A percentile compares a stretch with the other conserved stretches of the same genome.
phyloP scores from a whole-genome alignment of 208 protist genomes.

The Naegleria fowleri region DNA sequence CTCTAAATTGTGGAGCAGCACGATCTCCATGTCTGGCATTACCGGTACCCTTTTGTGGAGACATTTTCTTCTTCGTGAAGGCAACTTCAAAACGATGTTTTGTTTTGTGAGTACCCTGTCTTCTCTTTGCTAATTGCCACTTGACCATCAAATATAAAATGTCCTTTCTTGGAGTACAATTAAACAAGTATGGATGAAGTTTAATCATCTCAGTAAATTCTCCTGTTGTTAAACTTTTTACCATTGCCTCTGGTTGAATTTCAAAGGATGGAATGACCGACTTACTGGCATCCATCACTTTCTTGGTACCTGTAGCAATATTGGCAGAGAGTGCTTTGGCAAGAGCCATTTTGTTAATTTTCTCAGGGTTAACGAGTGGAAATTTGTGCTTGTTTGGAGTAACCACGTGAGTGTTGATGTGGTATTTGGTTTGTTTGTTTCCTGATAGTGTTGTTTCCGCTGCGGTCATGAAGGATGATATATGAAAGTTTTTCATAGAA shows the following conservation, averaged over 20 bases:
- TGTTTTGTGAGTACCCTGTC: constrained; percentile 27
- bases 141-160: constrained; percentile 11
- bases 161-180: constrained; percentile 27
- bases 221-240: neutral
- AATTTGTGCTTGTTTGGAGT: constrained; percentile 6
- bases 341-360: neutral
- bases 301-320: neutral
- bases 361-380: neutral
- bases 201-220: neutral
- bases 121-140: constrained; percentile 27
- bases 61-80: neutral
- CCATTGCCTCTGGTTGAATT: neutral
- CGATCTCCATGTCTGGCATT: neutral
- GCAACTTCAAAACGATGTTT: neutral
- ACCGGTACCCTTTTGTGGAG: constrained; percentile 2
- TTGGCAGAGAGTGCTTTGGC: neutral
- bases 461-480: neutral
- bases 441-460: neutral
- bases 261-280: neutral
- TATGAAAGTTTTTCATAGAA: neutral
- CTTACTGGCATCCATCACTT: neutral
- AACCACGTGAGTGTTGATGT: neutral
- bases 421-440: neutral
- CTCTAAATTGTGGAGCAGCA: neutral
- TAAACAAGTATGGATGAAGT: constrained; percentile 21